A percentile compares a stretch with the other conserved stretches of the same genome.
These are phyloP conservation scores for Daldinia eschscholtzii DNA, from an alignment of 2,329 filamentous ascomycete species.

Conservation along the genomic window DNA sequence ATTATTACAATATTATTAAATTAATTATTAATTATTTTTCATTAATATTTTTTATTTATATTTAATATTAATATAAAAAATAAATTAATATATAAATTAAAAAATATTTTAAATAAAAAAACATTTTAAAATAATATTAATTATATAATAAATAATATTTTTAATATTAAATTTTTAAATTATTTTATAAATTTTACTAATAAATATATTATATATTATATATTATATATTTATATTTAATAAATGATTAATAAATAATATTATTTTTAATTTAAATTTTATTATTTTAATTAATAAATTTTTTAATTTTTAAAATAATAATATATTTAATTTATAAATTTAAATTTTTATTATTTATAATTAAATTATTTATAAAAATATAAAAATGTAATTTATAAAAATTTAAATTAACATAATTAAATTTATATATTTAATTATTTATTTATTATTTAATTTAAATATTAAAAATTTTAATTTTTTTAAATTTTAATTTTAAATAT, in stretches of 20 bases:
- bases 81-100: conserved; percentile 14
- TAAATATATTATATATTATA: conserved; percentile 9
- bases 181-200: conserved; percentile 16
- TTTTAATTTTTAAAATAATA: conserved; percentile 18
- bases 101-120: not conserved
- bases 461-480: not conserved
- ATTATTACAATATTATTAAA: conserved; percentile 15
- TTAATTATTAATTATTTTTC: conserved; percentile 11
- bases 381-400: conserved; percentile 6
- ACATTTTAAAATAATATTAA: not conserved
- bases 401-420: conserved; percentile 20
- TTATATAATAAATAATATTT: conserved; percentile 5
- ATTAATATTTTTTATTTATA: not conserved
- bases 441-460: conserved; percentile 5
- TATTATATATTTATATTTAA: not conserved
- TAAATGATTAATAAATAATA: conserved; percentile 10
- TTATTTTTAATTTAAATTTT: conserved; percentile 13
- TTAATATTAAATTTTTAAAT: conserved; percentile 11
- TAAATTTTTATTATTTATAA: conserved; percentile 19
- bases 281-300: conserved; percentile 12
- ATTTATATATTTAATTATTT: not conserved
- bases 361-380: conserved; percentile 12
- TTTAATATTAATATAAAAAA: conserved; percentile 7
- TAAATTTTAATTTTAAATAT: not conserved
- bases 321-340: conserved; percentile 8